phyloP scores from a whole-genome alignment of 129 eudicot species.

The Glebionis coronaria region DNA sequence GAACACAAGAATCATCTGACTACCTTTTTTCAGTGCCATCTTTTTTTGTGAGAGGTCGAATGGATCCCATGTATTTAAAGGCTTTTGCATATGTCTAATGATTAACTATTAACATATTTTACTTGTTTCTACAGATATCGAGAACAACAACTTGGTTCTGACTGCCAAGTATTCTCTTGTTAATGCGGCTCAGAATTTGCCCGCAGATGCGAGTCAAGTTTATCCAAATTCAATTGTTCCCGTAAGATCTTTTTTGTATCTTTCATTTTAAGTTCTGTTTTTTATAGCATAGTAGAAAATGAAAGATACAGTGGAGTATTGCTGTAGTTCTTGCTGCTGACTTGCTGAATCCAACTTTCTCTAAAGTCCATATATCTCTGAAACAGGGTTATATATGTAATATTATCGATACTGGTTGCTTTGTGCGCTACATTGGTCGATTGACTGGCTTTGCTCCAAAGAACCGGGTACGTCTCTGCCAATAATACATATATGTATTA shows the following conservation, averaged over 20 bases:
- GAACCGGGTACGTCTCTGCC: conserved; percentile 51
- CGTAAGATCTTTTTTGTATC: conserved; percentile 43
- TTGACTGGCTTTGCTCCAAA: conserved; percentile 93
- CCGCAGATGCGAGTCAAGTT: conserved; percentile 58
- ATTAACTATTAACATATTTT: neutral
- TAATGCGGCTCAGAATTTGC: conserved; percentile 59
- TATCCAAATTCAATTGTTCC: conserved; percentile 63
- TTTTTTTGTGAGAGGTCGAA: too few relatives aligned
- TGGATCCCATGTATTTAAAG: neutral
- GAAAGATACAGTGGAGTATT: neutral
- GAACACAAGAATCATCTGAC: too few relatives aligned
- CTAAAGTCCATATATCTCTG: conserved; percentile 14
- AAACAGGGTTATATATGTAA: conserved; percentile 87
- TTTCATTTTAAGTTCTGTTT: neutral
- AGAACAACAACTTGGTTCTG: conserved; percentile 65
- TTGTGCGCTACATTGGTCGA: conserved; percentile 88
- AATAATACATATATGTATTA: neutral
- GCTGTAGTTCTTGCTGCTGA: neutral
- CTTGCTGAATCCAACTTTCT: neutral
- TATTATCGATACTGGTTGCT: conserved; percentile 81
- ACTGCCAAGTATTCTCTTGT: conserved; percentile 79
- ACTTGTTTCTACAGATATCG: conserved; percentile 54
- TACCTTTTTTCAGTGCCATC: too few relatives aligned
- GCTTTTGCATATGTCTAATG: conserved; percentile 6
- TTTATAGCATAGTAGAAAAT: neutral